Base-by-base conservation (phyloP, 768 basidiomycete species). In the Leccinum broughii region DNA sequence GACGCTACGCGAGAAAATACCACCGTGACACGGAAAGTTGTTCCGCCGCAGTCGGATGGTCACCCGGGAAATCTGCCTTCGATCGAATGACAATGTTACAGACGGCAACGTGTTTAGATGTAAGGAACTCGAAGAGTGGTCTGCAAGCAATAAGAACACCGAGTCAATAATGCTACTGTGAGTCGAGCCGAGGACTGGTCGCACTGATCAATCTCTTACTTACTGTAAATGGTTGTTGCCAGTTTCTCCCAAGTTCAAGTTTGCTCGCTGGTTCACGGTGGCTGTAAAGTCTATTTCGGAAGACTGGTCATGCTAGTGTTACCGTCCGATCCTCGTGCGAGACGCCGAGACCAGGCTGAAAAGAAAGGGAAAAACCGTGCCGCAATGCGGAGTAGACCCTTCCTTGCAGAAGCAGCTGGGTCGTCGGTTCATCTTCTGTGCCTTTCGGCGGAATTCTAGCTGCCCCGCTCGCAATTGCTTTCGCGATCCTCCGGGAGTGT, bases 371-470 rank as follows among this genome's bases (percentile, higher is more conserved):
- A 44, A 46, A 34, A 37, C 2, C 39, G 15, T 34, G 51, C 32
- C 10, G 24, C 14, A 30, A 35, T 15, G 32, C 58, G 54, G 58
- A 37, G 58, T 46, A 32, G 13, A 9, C 41, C 50, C 2, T 15
- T 26, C 48, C 22, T 49, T 24, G 22, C 30, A 10, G 11, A 54
- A 54, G 52, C 22, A 22, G 15, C 22, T 20, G 46, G 46, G 11
- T 13, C 6, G 6, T 48, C 46, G 46, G 15, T 24, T 22, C 46
- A 56, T 26, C 32, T 28, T 20, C 39, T 7, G 55, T 17, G 2
- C 28, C n/a, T 34, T 35, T 39, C 34, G 61, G 61, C 61, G 62
- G 51, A 39, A 62, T 26, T 46, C 44, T 46, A 46, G 44, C 44
- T 28, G 22, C 24, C 28, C 50, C 50, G 50, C 50, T 51, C 50